phyloP scores from a whole-genome alignment of 2,329 filamentous ascomycete genomes.

The Sporothrix inflata region DNA sequence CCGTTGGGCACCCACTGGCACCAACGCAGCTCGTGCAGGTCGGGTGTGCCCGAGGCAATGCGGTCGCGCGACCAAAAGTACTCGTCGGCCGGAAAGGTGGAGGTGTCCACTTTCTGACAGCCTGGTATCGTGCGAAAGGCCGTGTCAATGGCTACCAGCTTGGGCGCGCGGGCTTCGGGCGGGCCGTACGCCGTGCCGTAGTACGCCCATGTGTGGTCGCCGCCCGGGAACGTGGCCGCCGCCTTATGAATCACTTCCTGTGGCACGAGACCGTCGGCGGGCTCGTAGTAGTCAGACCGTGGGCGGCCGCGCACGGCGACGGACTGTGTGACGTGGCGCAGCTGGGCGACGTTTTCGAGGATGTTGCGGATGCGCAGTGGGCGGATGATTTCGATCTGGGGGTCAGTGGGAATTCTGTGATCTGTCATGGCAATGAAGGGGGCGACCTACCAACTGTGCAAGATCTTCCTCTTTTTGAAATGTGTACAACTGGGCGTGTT shows the following conservation, averaged over 20 bases:
- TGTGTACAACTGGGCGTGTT: constrained; percentile 43
- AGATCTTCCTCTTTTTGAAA: constrained; percentile 44
- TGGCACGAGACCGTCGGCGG: constrained; percentile 36
- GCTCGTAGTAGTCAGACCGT: constrained; percentile 41
- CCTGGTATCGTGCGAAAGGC: constrained; percentile 42
- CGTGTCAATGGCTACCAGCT: constrained; percentile 40
- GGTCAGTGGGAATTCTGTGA: constrained; percentile 11
- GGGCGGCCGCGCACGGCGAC: constrained; percentile 47
- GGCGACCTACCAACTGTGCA: constrained; percentile 35
- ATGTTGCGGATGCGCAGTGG: constrained; percentile 39
- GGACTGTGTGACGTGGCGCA: constrained; percentile 45
- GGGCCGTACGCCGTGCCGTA: constrained; percentile 51
- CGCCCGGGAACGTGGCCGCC: constrained; percentile 45
- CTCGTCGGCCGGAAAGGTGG: constrained; percentile 45
- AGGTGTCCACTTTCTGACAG: constrained; percentile 42
- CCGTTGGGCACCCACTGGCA: constrained; percentile 58
- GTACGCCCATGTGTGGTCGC: constrained; percentile 52
- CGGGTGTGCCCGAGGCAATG: constrained; percentile 43
- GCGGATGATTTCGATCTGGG: constrained; percentile 45
- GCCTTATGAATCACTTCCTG: constrained; percentile 39
- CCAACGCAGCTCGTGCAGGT: constrained; percentile 46
- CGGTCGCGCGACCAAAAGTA: constrained; percentile 43
- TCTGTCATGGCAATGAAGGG: constrained; percentile 27
- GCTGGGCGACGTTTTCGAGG: constrained; percentile 50
- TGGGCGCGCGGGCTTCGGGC: constrained; percentile 41